Percentiles rank a stretch among this genome's conserved stretches.
Evolutionary conservation across 805 yeast species (phyloP).

Genomic region (Myxozyma melibiosi): DNA sequence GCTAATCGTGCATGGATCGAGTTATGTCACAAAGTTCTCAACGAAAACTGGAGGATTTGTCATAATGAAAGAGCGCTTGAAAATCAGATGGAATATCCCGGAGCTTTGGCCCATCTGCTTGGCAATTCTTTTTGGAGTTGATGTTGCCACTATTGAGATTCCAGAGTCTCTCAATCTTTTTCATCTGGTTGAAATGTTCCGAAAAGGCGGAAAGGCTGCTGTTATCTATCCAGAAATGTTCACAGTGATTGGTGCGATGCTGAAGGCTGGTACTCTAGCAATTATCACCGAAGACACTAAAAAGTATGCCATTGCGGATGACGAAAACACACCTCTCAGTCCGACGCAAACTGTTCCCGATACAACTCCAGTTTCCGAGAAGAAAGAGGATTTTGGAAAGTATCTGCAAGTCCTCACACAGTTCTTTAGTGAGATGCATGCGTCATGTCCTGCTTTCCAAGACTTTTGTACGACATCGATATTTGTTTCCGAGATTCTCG

Average conservation of each 20-base stretch:
- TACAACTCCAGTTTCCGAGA: not conserved
- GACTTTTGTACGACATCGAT: conserved; percentile 31
- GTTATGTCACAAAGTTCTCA: conserved; percentile 51
- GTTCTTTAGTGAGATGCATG: conserved; percentile 33
- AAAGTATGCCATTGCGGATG: conserved; percentile 9
- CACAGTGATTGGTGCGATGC: conserved; percentile 34
- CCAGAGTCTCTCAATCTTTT: conserved; percentile 23
- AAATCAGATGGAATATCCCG: conserved; percentile 54
- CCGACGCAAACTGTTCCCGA: not conserved
- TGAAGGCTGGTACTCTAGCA: conserved; percentile 32
- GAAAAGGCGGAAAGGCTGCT: conserved; percentile 30
- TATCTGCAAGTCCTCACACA: conserved; percentile 29
- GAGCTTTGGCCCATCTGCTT: conserved; percentile 42
- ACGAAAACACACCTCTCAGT: not conserved
- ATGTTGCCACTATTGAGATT: conserved; percentile 40
- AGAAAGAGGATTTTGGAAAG: conserved; percentile 14
- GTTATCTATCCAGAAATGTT: conserved; percentile 35
- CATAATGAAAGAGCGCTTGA: conserved; percentile 50
- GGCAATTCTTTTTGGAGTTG: conserved; percentile 45
- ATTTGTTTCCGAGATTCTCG: conserved; percentile 30
- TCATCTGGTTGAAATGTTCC: conserved; percentile 27
- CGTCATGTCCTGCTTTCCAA: conserved; percentile 31
- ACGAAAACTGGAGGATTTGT: conserved; percentile 48
- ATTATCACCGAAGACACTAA: conserved; percentile 25
- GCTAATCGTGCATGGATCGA: conserved; percentile 51